Base-by-base conservation (phyloP, 495 filamentous ascomycete species). In the Pyrenula aspistea region DNA sequence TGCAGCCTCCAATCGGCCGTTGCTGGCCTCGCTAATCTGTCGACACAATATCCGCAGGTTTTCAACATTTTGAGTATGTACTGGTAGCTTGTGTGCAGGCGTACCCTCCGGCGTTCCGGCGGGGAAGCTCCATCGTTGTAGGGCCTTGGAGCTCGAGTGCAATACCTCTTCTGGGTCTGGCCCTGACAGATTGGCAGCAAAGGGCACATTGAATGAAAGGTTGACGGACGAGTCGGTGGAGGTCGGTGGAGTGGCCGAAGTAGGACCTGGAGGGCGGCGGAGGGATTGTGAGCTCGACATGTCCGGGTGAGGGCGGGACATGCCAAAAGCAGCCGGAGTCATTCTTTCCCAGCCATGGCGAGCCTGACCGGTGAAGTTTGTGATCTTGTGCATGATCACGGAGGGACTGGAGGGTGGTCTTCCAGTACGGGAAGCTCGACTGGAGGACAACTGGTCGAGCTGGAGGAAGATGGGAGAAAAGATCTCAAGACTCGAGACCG, bases 271-370 rank as follows among this genome's bases (percentile, higher is more conserved):
- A 58, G 78, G 81, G 66, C 82, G 89, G 78, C 81, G 88, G 71
- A 75, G 82, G 73, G 71, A 81, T 59, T 76, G 80, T 54, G 80
- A 79, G 67, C 85, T 76, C 60, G 76, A 70, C 80, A 91, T 84
- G 63, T 88, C 85, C 74, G 84, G 81, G 63, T 85, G 83, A 64
- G 84, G 83, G 66, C 82, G 75, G 58, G 83, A 85, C 80, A 89
- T 89, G 76, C 82, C 82, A 66, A 89, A 88, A 65, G 74, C 80
- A 57, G 88, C 85, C 61, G 86, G 88, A 66, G 82, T 82, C 82
- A 93, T 92, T 78, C 88, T 83, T 75, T 94, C 89, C 79, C 86
- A 88, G 79, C 89, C 91, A 83, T 94, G 89, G 77, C 91, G 87
- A 79, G 83, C 83, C 61, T 76, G 73, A 68, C 82, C 82, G 61